Conservation (phyloP, 2,329 filamentous ascomycete genomes). For the Proliferodiscus dingleyae region DNA sequence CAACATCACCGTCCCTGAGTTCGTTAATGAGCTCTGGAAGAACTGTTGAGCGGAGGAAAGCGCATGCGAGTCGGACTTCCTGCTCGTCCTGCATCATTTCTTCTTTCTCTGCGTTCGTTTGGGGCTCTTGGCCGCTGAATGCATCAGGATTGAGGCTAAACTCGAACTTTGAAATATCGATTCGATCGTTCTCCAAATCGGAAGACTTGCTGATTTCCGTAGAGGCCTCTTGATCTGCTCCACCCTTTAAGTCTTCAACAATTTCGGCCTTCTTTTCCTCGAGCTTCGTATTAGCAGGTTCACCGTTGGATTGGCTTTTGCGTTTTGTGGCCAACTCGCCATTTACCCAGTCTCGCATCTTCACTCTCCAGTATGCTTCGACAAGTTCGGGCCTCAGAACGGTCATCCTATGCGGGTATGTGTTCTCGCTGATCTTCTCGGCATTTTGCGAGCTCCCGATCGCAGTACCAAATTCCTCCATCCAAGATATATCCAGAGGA, state of each 20-base stretch:
- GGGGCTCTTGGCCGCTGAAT: slow-evolving; percentile 86
- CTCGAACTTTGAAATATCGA: slow-evolving; percentile 82
- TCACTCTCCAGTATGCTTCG: slow-evolving; percentile 76
- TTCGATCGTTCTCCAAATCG: slow-evolving; percentile 49
- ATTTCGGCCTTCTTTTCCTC: slow-evolving; percentile 24
- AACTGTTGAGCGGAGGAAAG: slow-evolving; percentile 68
- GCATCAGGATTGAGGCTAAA: slow-evolving; percentile 92
- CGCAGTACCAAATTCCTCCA: slow-evolving; percentile 67
- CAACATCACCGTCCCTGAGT: slow-evolving; percentile 85
- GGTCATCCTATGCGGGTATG: slow-evolving; percentile 93
- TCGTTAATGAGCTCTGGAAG: slow-evolving; percentile 85
- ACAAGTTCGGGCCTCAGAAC: slow-evolving; percentile 87
- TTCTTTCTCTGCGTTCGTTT: slow-evolving; percentile 84
- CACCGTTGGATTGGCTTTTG: slow-evolving; percentile 34
- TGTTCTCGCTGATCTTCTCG: slow-evolving; percentile 21
- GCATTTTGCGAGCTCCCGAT: slow-evolving; percentile 32
- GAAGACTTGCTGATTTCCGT: slow-evolving; percentile 26
- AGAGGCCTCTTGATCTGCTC: slow-evolving; percentile 34
- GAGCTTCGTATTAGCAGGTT: slow-evolving; percentile 28
- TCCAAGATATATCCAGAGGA: slow-evolving; percentile 83
- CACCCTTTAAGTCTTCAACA: slow-evolving; percentile 22
- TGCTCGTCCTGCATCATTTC: slow-evolving; percentile 79
- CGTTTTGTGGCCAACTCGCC: slow-evolving; percentile 66
- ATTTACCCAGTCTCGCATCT: slow-evolving; percentile 85
- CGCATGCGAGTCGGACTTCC: slow-evolving; percentile 79